Evolutionary conservation across 441 rosid species (phyloP), one percentile per base, ranked within the genome.

Genomic region (Mallotus japonicus): DNA sequence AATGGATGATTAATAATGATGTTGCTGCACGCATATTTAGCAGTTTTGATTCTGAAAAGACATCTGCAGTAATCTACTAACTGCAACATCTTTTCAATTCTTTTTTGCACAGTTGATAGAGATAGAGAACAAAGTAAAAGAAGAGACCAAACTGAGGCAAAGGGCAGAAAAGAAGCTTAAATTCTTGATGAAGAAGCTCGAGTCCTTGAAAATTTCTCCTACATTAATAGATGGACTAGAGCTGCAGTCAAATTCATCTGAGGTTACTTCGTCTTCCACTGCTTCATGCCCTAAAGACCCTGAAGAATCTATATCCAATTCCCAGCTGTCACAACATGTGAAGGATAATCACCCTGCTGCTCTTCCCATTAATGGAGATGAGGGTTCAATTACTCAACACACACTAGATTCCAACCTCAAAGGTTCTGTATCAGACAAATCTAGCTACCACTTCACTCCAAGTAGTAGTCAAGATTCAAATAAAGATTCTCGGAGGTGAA

Each of bases 131-230:
- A 77, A 78, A 73, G 78, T 94, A 14, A 86, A 71, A 79, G 88
- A 90, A 77, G 98, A 94, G 86, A 85, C 77, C 66, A 82, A 82
- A 77, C 22, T 86, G 57, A 87, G 85, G 81, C 71, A 80, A 60
- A 90, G 82, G 79, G 89, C 97, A 20, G 96, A 89, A 69, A 89
- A 83, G 74, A 89, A 86, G 77, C 87, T 90, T 0, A 81, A 80
- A 16, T 67, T 76, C 72, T 75, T 92, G 73, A 81, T 65, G 79
- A 89, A 83, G 72, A 92, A 90, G 85, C 85, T 94, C 17, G 85
- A 85, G 42, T 81, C 83, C n/a, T 67, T 87, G 71, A 85, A 89
- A 58, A 62, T 78, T 58, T 77, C 81, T 8, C 57, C 74, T 16
- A 24, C 68, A 24, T 24, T 24, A 76, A 75, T 74, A 40, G 84